These are phyloP conservation scores for Candida palmyrensis DNA, from an alignment of 805 yeast genomes.

Conservation along the genomic window DNA sequence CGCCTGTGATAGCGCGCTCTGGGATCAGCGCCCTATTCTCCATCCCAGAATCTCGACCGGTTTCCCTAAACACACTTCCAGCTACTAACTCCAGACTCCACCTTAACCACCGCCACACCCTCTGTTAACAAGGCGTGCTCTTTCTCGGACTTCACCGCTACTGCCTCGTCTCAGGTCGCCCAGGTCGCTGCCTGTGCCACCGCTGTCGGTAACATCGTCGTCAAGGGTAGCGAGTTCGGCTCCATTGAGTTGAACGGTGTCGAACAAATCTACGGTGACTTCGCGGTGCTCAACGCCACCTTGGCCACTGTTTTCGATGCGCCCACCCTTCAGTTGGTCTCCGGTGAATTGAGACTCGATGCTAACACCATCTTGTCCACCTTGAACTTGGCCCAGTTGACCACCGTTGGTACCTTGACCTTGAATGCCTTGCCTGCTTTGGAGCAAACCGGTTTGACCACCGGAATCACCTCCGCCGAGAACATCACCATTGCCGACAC, in stretches of 20 bases:
- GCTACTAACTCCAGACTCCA: slow-evolving; percentile 29
- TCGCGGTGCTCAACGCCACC: slow-evolving; percentile 63
- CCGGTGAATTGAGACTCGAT: slow-evolving; percentile 61
- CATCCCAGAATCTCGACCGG: not conserved
- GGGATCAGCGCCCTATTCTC: not conserved
- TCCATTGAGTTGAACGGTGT: slow-evolving; percentile 70
- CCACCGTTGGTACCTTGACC: slow-evolving; percentile 75
- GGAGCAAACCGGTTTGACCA: slow-evolving; percentile 55
- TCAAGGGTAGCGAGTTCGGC: slow-evolving; percentile 57
- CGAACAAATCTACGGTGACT: slow-evolving; percentile 70
- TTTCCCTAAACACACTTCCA: too few relatives aligned
- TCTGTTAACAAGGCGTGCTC: slow-evolving; percentile 60
- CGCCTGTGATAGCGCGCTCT: too few relatives aligned
- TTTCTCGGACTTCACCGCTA: slow-evolving; percentile 61
- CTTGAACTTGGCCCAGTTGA: slow-evolving; percentile 71
- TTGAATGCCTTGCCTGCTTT: slow-evolving; percentile 87
- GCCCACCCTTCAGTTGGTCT: slow-evolving; percentile 68
- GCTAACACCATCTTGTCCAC: slow-evolving; percentile 61
- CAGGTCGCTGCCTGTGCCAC: slow-evolving; percentile 67
- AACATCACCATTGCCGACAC: slow-evolving; percentile 71
- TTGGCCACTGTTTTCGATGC: slow-evolving; percentile 64
- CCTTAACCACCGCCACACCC: slow-evolving; percentile 49
- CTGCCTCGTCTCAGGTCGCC: slow-evolving; percentile 77
- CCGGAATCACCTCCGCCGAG: slow-evolving; percentile 70
- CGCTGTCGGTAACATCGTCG: slow-evolving; percentile 71